phyloP scores from a whole-genome alignment of 2,329 filamentous ascomycete species.

The Talaromyces sp. region DNA sequence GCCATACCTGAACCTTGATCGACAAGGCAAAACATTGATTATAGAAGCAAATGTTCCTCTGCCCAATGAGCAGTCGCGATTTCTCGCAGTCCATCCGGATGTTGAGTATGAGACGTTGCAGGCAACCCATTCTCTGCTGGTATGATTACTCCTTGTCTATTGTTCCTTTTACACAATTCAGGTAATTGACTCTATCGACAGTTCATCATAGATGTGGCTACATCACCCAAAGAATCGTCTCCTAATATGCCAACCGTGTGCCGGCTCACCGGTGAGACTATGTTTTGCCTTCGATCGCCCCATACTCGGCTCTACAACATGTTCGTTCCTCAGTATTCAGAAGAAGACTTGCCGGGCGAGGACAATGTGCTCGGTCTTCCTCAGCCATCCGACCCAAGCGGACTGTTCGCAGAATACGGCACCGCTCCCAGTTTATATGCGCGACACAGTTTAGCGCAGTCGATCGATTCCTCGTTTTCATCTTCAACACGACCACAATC shows the following conservation, averaged over 20 bases:
- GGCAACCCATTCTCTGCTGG: constrained; percentile 5
- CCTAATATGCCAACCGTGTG: constrained; percentile 1
- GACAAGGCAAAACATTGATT: background rate
- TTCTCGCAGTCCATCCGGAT: constrained; percentile 7
- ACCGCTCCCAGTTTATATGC: background rate
- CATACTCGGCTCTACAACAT: constrained; percentile 3
- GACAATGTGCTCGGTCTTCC: background rate
- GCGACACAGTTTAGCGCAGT: background rate
- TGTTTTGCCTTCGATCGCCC: constrained; percentile 5
- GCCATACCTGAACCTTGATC: background rate
- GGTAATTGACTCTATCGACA: background rate
- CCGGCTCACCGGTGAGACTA: constrained; percentile 10
- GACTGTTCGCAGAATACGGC: background rate
- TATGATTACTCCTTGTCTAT: background rate
- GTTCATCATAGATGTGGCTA: constrained; percentile 10
- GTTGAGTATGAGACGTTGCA: constrained; percentile 6
- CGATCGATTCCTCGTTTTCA: background rate
- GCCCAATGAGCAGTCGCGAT: background rate
- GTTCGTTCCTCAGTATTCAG: constrained; percentile 7
- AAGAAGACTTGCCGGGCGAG: background rate
- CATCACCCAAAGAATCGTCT: background rate
- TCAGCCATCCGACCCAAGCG: background rate
- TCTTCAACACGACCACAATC: background rate
- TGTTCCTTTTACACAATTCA: background rate
- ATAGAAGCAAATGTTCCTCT: constrained; percentile 5